phyloP scores from a whole-genome alignment of 2,329 filamentous ascomycete genomes.

The Basipetospora chlamydospora region DNA sequence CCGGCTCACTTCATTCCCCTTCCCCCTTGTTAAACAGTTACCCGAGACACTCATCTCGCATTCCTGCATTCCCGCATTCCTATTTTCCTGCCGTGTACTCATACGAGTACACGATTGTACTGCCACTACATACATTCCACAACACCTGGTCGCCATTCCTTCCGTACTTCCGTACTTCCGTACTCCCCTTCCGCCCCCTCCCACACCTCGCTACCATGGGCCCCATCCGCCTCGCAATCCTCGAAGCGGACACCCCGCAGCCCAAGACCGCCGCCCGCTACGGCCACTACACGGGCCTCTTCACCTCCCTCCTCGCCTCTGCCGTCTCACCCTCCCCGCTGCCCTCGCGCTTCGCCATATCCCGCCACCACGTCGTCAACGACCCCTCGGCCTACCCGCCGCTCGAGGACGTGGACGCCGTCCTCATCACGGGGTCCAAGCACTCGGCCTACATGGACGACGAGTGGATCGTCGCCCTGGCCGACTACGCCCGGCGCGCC shows the following conservation, averaged over 20 bases:
- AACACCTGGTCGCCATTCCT: too few species aligned
- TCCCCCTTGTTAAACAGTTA: too few species aligned
- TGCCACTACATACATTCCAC: too few species aligned
- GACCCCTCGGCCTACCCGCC: slow-evolving; percentile 53
- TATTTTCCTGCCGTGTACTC: too few species aligned
- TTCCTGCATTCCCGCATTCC: too few species aligned
- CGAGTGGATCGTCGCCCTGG: slow-evolving; percentile 63
- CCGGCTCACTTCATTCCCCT: too few species aligned
- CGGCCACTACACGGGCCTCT: slow-evolving; percentile 59
- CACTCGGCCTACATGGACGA: slow-evolving; percentile 59
- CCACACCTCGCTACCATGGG: slow-evolving; percentile 3
- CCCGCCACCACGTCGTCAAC: slow-evolving; percentile 56
- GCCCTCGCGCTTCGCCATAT: slow-evolving; percentile 37
- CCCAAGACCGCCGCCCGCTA: slow-evolving; percentile 49
- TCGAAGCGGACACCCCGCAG: slow-evolving; percentile 74
- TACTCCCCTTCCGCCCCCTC: too few species aligned
- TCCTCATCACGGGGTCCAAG: slow-evolving; percentile 67
- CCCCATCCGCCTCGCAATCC: slow-evolving; percentile 67
- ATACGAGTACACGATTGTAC: too few species aligned
- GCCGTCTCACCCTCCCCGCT: slow-evolving; percentile 31
- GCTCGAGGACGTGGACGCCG: slow-evolving; percentile 61
- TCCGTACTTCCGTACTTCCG: too few species aligned
- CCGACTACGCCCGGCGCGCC: slow-evolving; percentile 48
- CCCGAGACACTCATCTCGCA: too few species aligned
- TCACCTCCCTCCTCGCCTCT: slow-evolving; percentile 41